A percentile compares a stretch with the other conserved stretches of the same genome.
These are phyloP conservation scores for Thelonectria discophora DNA, from an alignment of 2,329 filamentous ascomycete species.

Conservation along the genomic window DNA sequence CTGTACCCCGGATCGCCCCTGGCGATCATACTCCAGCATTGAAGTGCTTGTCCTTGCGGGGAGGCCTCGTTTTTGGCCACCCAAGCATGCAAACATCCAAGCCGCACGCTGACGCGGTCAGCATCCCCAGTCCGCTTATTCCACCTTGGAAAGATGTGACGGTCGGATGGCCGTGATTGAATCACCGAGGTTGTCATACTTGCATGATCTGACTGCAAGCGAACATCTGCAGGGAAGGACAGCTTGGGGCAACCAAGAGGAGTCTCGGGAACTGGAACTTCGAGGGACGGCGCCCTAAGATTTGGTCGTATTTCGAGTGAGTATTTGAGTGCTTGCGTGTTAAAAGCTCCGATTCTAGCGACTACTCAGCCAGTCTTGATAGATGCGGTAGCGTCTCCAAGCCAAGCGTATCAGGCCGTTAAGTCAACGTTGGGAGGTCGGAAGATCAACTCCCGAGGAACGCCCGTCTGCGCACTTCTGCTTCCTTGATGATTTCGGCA, in stretches of 20 bases:
- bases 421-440: background rate
- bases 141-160: background rate
- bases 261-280: background rate
- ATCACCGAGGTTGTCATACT: background rate
- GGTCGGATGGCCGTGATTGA: background rate
- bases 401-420: background rate
- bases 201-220: background rate
- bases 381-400: background rate
- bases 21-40: conserved; percentile 13
- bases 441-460: conserved; percentile 61
- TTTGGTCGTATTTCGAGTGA: background rate
- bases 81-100: background rate
- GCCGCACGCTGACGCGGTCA: background rate
- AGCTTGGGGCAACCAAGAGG: background rate
- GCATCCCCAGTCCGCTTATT: background rate
- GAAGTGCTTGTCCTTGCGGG: conserved; percentile 4
- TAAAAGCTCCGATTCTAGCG: background rate
- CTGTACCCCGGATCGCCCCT: conserved; percentile 30
- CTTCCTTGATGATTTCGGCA: conserved; percentile 83
- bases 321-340: background rate
- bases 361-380: background rate
- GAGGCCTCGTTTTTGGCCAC: conserved; percentile 13
- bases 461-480: conserved; percentile 74
- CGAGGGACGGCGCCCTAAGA: background rate
- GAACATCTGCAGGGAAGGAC: background rate